Conservation (phyloP, 305 asterid genomes). For the Solanum hybrid region DNA sequence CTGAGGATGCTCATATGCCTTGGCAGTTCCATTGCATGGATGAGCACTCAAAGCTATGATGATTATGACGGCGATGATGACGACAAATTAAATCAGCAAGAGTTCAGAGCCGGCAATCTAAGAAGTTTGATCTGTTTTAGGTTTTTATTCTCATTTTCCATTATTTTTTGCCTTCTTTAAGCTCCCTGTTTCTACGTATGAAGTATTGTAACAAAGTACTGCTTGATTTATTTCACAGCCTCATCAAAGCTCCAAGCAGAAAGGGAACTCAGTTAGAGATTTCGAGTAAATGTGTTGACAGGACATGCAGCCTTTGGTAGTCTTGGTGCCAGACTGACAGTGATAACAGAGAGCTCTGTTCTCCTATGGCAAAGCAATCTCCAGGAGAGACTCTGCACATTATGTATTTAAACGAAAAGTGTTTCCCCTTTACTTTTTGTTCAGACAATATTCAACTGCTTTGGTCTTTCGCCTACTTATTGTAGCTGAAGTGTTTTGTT, state of each 20-base stretch:
- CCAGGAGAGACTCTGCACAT: constrained; percentile 2
- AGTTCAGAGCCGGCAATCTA: constrained; percentile 32
- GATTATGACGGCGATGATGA: constrained; percentile 20
- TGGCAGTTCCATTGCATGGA: constrained; percentile 24
- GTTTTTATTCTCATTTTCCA: neutral
- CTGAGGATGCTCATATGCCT: constrained; percentile 32
- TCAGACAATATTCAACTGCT: neutral
- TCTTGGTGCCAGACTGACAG: neutral
- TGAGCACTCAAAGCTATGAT: constrained; percentile 31
- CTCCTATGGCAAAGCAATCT: constrained; percentile 2
- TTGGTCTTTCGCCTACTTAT: neutral
- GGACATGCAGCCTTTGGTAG: neutral
- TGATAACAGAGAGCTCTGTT: constrained; percentile 1
- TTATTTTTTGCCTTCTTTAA: neutral
- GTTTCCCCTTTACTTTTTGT: neutral
- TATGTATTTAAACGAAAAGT: neutral
- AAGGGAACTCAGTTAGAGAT: neutral
- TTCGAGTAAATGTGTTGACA: neutral
- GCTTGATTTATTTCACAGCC: neutral
- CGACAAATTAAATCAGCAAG: constrained; percentile 24
- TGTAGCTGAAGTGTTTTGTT: neutral
- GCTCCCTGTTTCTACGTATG: neutral
- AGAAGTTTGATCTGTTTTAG: constrained; percentile 4
- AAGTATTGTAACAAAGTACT: neutral
- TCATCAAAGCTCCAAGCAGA: constrained; percentile 2